phyloP scores from a whole-genome alignment of 169 alveolate species.

The Plasmodium cynomolgi region DNA sequence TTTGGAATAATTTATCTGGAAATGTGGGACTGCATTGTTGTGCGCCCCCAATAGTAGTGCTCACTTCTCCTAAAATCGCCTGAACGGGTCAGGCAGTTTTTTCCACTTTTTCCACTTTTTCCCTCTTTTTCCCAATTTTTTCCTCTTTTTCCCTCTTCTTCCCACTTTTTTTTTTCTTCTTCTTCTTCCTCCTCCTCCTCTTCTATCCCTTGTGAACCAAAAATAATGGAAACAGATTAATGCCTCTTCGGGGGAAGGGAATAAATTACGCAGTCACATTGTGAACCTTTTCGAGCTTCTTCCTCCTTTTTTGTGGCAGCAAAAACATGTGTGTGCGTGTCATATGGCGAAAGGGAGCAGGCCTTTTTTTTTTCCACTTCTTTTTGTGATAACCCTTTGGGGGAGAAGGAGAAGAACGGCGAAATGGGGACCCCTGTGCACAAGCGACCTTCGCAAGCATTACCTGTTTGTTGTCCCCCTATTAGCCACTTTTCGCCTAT shows the following conservation, averaged over 20 bases:
- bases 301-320: neutral
- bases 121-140: neutral
- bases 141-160: neutral
- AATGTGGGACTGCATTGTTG: neutral
- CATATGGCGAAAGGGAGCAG: neutral
- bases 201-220: neutral
- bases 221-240: neutral
- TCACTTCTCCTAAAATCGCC: slow-evolving; percentile 78
- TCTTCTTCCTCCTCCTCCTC: too few relatives aligned
- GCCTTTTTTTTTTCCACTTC: neutral
- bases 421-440: neutral
- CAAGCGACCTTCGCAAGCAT: neutral
- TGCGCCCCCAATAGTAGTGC: slow-evolving; percentile 22
- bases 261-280: neutral
- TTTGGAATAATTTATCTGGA: neutral
- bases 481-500: neutral
- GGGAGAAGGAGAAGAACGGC: neutral
- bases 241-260: neutral
- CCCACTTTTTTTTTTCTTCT: neutral
- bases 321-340: neutral
- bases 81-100: slow-evolving; percentile 80
- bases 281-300: neutral
- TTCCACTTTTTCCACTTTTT: slow-evolving; percentile 7
- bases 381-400: neutral
- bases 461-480: neutral